phyloP scores from a whole-genome alignment of 805 yeast species.

The Saturnispora mendoncae region DNA sequence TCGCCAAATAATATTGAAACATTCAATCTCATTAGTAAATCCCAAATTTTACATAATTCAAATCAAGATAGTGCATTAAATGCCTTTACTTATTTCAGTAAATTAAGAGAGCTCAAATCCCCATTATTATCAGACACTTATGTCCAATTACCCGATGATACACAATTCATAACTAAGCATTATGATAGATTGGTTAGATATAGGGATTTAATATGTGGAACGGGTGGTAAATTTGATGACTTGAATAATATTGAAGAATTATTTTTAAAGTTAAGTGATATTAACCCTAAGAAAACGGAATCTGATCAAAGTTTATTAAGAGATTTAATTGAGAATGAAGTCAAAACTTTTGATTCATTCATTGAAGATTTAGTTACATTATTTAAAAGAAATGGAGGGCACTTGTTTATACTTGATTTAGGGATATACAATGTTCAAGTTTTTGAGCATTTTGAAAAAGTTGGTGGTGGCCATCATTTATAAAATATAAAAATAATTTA shows the following conservation, averaged over 20 bases:
- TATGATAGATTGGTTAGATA: conserved; percentile 34
- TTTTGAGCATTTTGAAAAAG: conserved; percentile 36
- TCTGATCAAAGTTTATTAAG: conserved; percentile 26
- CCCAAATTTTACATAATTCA: conserved; percentile 26
- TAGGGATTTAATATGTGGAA: conserved; percentile 25
- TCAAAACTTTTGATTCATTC: conserved; percentile 27
- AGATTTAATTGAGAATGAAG: conserved; percentile 26
- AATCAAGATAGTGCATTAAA: conserved; percentile 21
- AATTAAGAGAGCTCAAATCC: conserved; percentile 10
- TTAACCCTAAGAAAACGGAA: conserved; percentile 16
- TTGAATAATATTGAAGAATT: conserved; percentile 32
- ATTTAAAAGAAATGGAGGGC: conserved; percentile 46
- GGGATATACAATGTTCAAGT: conserved; percentile 40
- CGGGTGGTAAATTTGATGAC: conserved; percentile 27
- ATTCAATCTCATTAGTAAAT: conserved; percentile 1
- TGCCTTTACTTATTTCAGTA: conserved; percentile 21
- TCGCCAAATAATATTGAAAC: not conserved
- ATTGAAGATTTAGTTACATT: conserved; percentile 36
- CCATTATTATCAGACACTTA: conserved; percentile 25
- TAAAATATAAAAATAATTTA: not conserved
- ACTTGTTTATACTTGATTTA: conserved; percentile 50
- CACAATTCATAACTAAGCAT: conserved; percentile 42
- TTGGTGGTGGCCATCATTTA: not conserved
- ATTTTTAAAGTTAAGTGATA: conserved; percentile 32
- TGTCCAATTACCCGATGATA: conserved; percentile 45